Conservation (phyloP, 306 rosid species). For the Inga laurina region DNA sequence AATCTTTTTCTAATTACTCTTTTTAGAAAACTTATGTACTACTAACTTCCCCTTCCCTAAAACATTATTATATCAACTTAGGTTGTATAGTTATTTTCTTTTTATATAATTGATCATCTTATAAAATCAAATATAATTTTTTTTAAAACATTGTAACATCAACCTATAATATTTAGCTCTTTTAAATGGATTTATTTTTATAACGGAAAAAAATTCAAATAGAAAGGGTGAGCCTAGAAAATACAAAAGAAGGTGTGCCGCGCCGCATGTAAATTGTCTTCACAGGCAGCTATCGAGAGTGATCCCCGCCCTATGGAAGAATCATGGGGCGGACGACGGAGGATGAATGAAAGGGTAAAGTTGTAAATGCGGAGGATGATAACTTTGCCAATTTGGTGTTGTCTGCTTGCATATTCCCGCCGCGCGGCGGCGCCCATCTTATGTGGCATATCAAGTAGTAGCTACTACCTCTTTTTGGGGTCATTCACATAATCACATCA, state of each 20-base stretch:
- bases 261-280: neutral
- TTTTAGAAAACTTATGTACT: no score
- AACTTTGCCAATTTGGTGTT: neutral
- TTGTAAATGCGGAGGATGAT: neutral
- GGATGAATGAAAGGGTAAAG: neutral
- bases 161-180: no score
- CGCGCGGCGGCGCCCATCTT: neutral
- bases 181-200: no score
- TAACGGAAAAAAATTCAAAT: no score
- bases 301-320: no score
- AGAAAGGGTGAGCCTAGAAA: neutral
- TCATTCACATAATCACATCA: neutral
- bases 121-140: no score
- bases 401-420: neutral
- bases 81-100: no score
- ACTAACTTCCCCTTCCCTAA: no score
- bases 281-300: neutral
- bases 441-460: neutral
- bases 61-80: no score
- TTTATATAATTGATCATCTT: no score
- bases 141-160: no score
- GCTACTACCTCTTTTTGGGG: neutral
- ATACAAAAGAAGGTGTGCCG: neutral
- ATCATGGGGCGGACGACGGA: neutral
- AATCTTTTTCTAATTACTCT: no score